A percentile compares a stretch with the other conserved stretches of the same genome.
Evolutionary conservation across 108 stramenopile genomes (phyloP).

Genomic region (Nitzschia inconspicua): DNA sequence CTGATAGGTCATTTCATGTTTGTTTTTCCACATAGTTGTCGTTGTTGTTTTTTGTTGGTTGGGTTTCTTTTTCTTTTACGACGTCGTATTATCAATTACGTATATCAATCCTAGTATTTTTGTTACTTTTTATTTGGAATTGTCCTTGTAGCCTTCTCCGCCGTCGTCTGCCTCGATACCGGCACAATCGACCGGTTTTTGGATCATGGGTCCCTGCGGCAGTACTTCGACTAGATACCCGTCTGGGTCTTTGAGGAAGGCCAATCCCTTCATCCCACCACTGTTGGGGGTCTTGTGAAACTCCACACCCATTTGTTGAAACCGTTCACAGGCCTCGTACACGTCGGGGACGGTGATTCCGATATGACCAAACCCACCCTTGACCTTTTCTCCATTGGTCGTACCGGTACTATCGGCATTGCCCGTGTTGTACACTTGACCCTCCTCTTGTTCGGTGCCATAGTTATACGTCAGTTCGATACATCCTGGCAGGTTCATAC

Average conservation of each 20-base stretch:
- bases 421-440: constrained; percentile 85
- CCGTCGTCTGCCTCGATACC: constrained; percentile 45
- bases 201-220: constrained; percentile 52
- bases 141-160: constrained; percentile 67
- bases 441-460: constrained; percentile 83
- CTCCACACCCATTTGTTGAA: constrained; percentile 74
- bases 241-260: constrained; percentile 88
- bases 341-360: constrained; percentile 97
- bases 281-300: constrained; percentile 81
- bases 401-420: constrained; percentile 62
- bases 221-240: constrained; percentile 84
- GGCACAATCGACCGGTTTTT: constrained; percentile 52
- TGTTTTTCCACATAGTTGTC: too few relatives aligned
- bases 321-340: constrained; percentile 82
- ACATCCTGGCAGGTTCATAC: constrained; percentile 67
- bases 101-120: too few relatives aligned
- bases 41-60: too few relatives aligned
- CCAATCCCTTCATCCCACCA: constrained; percentile 85
- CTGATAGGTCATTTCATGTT: too few relatives aligned
- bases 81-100: too few relatives aligned
- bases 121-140: constrained; percentile 34
- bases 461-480: constrained; percentile 94
- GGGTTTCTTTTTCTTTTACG: too few relatives aligned
- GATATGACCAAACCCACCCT: constrained; percentile 97
- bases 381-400: constrained; percentile 73